Base-by-base conservation (phyloP, 179 eudicot species). In the Heliamphora pulchella region DNA sequence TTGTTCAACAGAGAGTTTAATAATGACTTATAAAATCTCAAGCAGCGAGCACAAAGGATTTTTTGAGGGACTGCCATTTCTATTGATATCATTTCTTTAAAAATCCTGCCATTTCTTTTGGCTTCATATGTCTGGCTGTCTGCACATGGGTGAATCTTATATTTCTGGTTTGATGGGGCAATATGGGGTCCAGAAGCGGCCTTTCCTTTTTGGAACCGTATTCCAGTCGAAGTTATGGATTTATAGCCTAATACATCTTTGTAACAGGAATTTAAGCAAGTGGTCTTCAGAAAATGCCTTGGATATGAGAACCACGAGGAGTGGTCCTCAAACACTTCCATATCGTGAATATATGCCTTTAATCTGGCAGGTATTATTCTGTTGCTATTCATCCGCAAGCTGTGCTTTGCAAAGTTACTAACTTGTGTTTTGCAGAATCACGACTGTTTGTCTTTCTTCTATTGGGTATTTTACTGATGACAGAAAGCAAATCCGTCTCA, bases 281-380 rank as follows among this genome's bases (percentile, higher is more conserved):
- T 78, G 86, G 88, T 78, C 86, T 61, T 78, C 90, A 54, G 76
- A 80, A 61, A 86, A 83, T 69, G 61, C 83, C 75, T 80, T 74
- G 41, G 87, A 81, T 84, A 77, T 81, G 31, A 84, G 72, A 76
- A 76, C 80, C 15, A 3, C n/a, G 31, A 88, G 69, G 57, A 89
- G 79, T 81, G 87, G 85, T 74, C 79, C 85, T 65, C 81, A 69
- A 54, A 82, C 79, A 50, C 63, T 68, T 82, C 54, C 83, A 8
- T 88, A 85, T 83, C 93, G 91, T 81, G 97, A 93, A 78, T 90
- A 88, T 80, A 93, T 94, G 97, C 97, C 97, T 78, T 90, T 89
- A 79, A 87, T 87, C 47, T 94, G 97, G 98, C 98, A 89, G 95
- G 98, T 94, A 86, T 63, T 69, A 13, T 6, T 61, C 58, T 65